Evolutionary conservation across 1,139 yeast genomes (phyloP).

Genomic region (Pichia kudriavzevii): DNA sequence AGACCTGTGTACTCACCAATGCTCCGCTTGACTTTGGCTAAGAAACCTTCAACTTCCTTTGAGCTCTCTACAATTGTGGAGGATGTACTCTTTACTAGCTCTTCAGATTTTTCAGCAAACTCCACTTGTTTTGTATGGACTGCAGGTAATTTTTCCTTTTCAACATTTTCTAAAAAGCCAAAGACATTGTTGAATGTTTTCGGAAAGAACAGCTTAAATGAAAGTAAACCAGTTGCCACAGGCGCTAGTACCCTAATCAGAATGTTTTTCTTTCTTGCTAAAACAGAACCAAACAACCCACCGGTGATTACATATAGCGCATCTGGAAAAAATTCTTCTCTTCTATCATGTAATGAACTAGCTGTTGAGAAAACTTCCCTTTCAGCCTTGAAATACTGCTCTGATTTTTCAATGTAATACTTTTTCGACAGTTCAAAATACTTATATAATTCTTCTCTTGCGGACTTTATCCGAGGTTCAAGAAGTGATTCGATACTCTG

Average conservation of each 20-base stretch:
- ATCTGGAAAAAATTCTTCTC: conserved; percentile 75
- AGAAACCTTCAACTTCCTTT: conserved; percentile 30
- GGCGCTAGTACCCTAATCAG: conserved; percentile 58
- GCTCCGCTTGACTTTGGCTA: conserved; percentile 39
- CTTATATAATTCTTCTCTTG: conserved; percentile 36
- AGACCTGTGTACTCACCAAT: conserved; percentile 62
- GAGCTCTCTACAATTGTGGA: conserved; percentile 34
- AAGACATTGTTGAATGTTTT: conserved; percentile 63
- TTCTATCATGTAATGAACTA: conserved; percentile 58
- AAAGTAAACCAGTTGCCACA: conserved; percentile 53
- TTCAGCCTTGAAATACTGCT: conserved; percentile 41
- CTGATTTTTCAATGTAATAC: conserved; percentile 37
- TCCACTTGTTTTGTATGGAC: conserved; percentile 59
- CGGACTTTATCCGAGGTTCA: conserved; percentile 41
- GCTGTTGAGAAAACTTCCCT: conserved; percentile 59
- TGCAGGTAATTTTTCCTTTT: conserved; percentile 55
- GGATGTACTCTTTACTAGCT: conserved; percentile 39
- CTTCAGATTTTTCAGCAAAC: conserved; percentile 40
- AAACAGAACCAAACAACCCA: conserved; percentile 70
- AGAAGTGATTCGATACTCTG: conserved; percentile 55
- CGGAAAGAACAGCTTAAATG: conserved; percentile 75
- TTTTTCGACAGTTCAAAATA: conserved; percentile 28
- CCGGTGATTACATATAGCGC: conserved; percentile 65
- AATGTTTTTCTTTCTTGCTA: conserved; percentile 65
- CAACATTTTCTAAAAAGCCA: conserved; percentile 56